Evolutionary conservation across 2,329 filamentous ascomycete genomes (phyloP), one percentile per base, ranked within the genome.

Genomic region (Dactylellina leptospora): DNA sequence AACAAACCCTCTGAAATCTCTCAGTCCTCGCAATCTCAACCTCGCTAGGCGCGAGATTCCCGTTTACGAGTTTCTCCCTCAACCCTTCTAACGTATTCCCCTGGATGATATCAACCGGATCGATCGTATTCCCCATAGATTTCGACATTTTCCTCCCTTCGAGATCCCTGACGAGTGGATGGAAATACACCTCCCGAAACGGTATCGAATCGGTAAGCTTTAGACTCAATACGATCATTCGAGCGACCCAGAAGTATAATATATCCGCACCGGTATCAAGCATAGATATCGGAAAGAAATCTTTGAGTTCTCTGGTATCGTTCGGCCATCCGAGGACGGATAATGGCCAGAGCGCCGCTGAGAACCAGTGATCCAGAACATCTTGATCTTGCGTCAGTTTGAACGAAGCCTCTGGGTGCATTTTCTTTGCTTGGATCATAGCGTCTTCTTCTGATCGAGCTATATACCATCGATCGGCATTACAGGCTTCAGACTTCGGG

Each of bases 311-410:
- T 4, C 60, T 56, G 25, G 11, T 54, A 9, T 47, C 40, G 11
- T 74, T 68, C 13, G 54, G 64, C 76, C 76, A 77, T 4, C 74
- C 74, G 9, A 75, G 64, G 18, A 73, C 74, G 20, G 75, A 72
- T 5, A 77, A 60, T 13, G 75, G 76, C n/a, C 76, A 69, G 16
- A 77, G 30, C 20, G 73, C 76, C 22, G 75, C 74, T 2, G 75
- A 75, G 44, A 77, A 77, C 75, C 76, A 76, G 1, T 74, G 74
- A 73, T 77, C 76, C 13, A 77, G 53, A 1, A 77, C 74, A 48
- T 76, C 74, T 16, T 66, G 47, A 33, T 76, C 76, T 45, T 75
- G 74, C 10, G 60, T 64, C 27, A 77, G 48, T 45, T 71, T 48
- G 10, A 42, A 64, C 27, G 11, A 48, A 11, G 38, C 44, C 2